These are phyloP conservation scores for Ogataea neopini DNA, from an alignment of 805 yeast genomes.

Conservation along the genomic window DNA sequence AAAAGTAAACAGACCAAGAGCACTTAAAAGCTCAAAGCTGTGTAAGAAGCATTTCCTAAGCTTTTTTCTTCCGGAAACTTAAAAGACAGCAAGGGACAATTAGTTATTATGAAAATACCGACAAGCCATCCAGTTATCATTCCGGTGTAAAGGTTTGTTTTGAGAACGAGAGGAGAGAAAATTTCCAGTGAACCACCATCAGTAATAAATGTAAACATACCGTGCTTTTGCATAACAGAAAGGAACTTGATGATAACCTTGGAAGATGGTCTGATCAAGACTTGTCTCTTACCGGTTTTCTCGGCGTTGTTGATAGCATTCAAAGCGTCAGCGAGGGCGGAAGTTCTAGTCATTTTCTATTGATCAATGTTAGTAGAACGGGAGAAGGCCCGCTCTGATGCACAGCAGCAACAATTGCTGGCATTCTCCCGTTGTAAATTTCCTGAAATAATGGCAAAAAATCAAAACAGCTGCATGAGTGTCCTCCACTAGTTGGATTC, in stretches of 20 bases:
- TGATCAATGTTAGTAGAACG: slow-evolving; percentile 31
- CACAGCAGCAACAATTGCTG: not conserved
- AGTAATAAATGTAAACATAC: slow-evolving; percentile 51
- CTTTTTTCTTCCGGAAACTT: slow-evolving; percentile 85
- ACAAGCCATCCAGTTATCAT: slow-evolving; percentile 98
- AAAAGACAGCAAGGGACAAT: slow-evolving; percentile 95
- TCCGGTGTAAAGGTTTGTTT: slow-evolving; percentile 56
- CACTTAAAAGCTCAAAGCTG: slow-evolving; percentile 43
- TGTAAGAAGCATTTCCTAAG: slow-evolving; percentile 60
- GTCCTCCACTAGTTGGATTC: slow-evolving; percentile 43
- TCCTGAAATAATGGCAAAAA: slow-evolving; percentile 28
- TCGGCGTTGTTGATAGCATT: slow-evolving; percentile 99
- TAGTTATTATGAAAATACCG: slow-evolving; percentile 44
- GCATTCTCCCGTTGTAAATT: slow-evolving; percentile 16
- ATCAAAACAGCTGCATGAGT: slow-evolving; percentile 47
- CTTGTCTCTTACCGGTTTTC: slow-evolving; percentile 99
- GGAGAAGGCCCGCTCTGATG: not conserved
- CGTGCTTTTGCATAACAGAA: slow-evolving; percentile 97
- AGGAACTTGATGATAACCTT: slow-evolving; percentile 97
- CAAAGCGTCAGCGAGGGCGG: slow-evolving; percentile 98
- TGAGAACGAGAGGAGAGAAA: not conserved
- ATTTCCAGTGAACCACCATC: not conserved
- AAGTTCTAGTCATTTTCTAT: slow-evolving; percentile 90
- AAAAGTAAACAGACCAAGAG: slow-evolving; percentile 62
- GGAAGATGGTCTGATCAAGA: slow-evolving; percentile 96